Evolutionary conservation across 768 basidiomycete species (phyloP).

Genomic region (Daedalea quercina): DNA sequence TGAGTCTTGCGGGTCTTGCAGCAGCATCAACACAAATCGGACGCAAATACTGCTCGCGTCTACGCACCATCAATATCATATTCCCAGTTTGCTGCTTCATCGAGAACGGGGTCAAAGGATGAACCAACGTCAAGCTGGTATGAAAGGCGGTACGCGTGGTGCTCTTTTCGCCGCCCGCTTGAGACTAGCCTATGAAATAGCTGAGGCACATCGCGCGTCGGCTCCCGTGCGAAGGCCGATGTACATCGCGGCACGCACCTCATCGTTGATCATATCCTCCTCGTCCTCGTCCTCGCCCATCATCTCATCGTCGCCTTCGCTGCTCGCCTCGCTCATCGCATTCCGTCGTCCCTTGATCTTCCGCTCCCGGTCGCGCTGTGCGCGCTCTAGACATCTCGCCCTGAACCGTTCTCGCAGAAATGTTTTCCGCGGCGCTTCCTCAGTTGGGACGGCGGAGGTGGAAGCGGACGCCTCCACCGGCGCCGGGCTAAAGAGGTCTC

Average conservation of each 20-base stretch:
- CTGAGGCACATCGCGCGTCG: conserved; percentile 25
- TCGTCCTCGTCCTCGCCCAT: conserved; percentile 49
- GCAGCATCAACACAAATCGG: too few relatives aligned
- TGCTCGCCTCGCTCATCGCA: conserved; percentile 32
- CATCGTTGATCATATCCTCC: conserved; percentile 55
- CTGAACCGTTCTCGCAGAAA: conserved; percentile 57
- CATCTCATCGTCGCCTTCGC: conserved; percentile 47
- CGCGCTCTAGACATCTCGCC: conserved; percentile 56
- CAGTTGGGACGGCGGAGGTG: conserved; percentile 1
- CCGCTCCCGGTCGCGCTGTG: conserved; percentile 45
- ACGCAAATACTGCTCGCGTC: too few relatives aligned
- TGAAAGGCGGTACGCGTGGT: conserved; percentile 53
- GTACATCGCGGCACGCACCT: conserved; percentile 30
- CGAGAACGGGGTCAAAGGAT: conserved; percentile 69
- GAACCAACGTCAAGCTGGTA: conserved; percentile 67
- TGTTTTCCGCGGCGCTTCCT: conserved; percentile 42
- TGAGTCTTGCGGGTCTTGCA: conserved; percentile 4
- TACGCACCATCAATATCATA: conserved; percentile 39
- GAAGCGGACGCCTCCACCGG: neutral
- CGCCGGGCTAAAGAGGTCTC: neutral
- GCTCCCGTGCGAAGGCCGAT: neutral
- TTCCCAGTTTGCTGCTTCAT: conserved; percentile 60
- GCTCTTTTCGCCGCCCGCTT: conserved; percentile 41
- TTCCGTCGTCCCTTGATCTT: conserved; percentile 32
- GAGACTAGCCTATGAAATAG: conserved; percentile 61